Evolutionary conservation across 2,329 filamentous ascomycete genomes (phyloP), one percentile per base, ranked within the genome.

Genomic region (Septoria petroselini): DNA sequence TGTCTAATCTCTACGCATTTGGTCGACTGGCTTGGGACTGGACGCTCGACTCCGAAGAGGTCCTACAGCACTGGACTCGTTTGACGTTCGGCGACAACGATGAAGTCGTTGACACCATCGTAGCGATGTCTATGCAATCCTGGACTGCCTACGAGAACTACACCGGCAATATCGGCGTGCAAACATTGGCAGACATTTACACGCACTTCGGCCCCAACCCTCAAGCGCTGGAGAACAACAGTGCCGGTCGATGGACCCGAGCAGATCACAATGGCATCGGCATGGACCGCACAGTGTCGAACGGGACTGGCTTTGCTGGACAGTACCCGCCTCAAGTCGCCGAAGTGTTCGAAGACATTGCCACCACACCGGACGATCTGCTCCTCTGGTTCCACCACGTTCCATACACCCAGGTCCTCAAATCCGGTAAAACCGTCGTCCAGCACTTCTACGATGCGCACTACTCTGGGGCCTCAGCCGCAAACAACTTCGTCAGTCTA

Each of bases 321-420:
- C 82, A 86, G 59, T 88, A 88, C 60, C 82, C 83, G 0, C 58
- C 74, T 0, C 79, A 84, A 52, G 65, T 88, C 0, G 78, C 80
- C 0, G 64, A 70, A 2, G 65, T 71, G 59, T 88, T 77, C 62
- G 84, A 88, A 58, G 68, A 76, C 35, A 70, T 81, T 14, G 74
- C 77, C 11, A 83, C 79, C 0, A 87, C 84, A 0, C 83, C 84
- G 0, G 84, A 87, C 53, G 73, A 87, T 17, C 70, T 88, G 1
- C 66, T 88, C 2, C 71, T 88, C 2, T 88, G 84, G 84, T 88
- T 88, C 68, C 85, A 88, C 64, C 85, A 88, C 61, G 82, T 88
- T 0, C 76, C 77, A 3, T 88, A 85, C 63, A 85, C 80, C 0
- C 78, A 85, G 31, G 66, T 64, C 5, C 74, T 88, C 1, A 73